phyloP scores from a whole-genome alignment of 805 yeast genomes.

The Teunomyces kruisii region DNA sequence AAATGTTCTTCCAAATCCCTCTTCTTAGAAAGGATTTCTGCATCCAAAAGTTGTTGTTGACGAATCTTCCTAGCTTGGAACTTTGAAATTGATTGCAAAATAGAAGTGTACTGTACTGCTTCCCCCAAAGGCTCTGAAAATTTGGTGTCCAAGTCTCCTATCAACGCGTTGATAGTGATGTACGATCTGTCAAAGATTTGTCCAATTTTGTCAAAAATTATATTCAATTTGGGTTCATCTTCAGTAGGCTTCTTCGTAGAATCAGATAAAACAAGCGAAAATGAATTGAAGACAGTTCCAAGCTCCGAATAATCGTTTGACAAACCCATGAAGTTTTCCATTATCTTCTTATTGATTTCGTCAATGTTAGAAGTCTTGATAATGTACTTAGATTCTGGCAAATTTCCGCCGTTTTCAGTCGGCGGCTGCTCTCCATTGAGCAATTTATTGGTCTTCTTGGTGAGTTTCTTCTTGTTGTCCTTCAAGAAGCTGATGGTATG shows the following conservation, averaged over 20 bases:
- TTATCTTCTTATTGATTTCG: slow-evolving; percentile 54
- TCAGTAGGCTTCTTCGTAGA: slow-evolving; percentile 18
- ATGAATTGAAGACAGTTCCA: slow-evolving; percentile 57
- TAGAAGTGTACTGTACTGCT: slow-evolving; percentile 63
- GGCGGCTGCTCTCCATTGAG: slow-evolving; percentile 8
- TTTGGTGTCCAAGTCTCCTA: slow-evolving; percentile 53
- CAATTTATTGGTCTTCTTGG: slow-evolving; percentile 22
- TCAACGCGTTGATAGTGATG: slow-evolving; percentile 51
- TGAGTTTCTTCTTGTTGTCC: slow-evolving; percentile 25
- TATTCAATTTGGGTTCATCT: slow-evolving; percentile 26
- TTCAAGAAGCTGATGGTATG: slow-evolving; percentile 35
- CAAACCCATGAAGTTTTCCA: slow-evolving; percentile 55
- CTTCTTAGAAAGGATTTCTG: slow-evolving; percentile 31
- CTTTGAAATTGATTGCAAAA: slow-evolving; percentile 56
- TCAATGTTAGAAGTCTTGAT: slow-evolving; percentile 48
- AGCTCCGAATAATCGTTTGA: slow-evolving; percentile 69
- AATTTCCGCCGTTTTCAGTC: slow-evolving; percentile 2
- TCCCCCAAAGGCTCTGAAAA: slow-evolving; percentile 71
- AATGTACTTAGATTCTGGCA: slow-evolving; percentile 10
- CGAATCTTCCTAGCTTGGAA: slow-evolving; percentile 49
- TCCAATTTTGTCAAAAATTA: slow-evolving; percentile 72
- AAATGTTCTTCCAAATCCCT: slow-evolving; percentile 30
- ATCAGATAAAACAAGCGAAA: slow-evolving; percentile 50
- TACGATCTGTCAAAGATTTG: slow-evolving; percentile 75
- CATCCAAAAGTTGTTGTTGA: slow-evolving; percentile 32